Conservation (phyloP, 495 filamentous ascomycete genomes). For the Clohesyomyces aquaticus region DNA sequence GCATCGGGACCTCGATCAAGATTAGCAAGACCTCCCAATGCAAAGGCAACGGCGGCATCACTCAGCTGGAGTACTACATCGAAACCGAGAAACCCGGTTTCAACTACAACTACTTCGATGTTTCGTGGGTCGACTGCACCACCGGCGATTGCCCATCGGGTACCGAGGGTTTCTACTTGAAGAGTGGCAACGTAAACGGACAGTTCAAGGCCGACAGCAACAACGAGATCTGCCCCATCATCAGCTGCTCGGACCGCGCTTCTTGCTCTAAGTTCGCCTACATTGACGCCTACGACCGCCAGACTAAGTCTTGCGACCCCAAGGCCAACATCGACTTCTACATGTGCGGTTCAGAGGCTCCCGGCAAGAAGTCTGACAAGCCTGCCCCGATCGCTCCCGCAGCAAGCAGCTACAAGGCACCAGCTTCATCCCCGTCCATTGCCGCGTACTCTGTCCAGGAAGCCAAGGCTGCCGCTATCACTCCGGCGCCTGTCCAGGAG, state of each 20-base stretch:
- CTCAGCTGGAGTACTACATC: slow-evolving; percentile 42
- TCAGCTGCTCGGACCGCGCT: slow-evolving; percentile 13
- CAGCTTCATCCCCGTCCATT: background rate
- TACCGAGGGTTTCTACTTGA: slow-evolving; percentile 33
- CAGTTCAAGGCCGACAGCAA: background rate
- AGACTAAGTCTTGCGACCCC: slow-evolving; percentile 32
- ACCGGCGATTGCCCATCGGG: slow-evolving; percentile 31
- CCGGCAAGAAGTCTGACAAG: slow-evolving; percentile 1
- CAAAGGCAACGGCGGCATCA: slow-evolving; percentile 14
- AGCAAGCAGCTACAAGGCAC: background rate
- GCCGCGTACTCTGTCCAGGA: slow-evolving; percentile 1
- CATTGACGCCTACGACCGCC: slow-evolving; percentile 28
- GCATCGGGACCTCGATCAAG: slow-evolving; percentile 38
- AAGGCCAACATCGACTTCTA: slow-evolving; percentile 33
- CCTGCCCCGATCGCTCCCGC: background rate
- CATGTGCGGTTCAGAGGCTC: slow-evolving; percentile 33
- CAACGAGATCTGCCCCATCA: slow-evolving; percentile 36
- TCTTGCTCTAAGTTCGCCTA: slow-evolving; percentile 33
- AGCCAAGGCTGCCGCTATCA: slow-evolving; percentile 25
- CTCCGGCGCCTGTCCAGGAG: background rate
- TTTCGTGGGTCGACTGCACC: slow-evolving; percentile 41
- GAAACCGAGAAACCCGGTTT: slow-evolving; percentile 3
- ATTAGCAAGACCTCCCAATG: slow-evolving; percentile 26
- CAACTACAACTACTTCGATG: slow-evolving; percentile 35
- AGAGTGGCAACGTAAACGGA: slow-evolving; percentile 26